Evolutionary conservation across 1,284 basidiomycete species (phyloP), one percentile per base, ranked within the genome.

Genomic region (Puccinia sorghi): DNA sequence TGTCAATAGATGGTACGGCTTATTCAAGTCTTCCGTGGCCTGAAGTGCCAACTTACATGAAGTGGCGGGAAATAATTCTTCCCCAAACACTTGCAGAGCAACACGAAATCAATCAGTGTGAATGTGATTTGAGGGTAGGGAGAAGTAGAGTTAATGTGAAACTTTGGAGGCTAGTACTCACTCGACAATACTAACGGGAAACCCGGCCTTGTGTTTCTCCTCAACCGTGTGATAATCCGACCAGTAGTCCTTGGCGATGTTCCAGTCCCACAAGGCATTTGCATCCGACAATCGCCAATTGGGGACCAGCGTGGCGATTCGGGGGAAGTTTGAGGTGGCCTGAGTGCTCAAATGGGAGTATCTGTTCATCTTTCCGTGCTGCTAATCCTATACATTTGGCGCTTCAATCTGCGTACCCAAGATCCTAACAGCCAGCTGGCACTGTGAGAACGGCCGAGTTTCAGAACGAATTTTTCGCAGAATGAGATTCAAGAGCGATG

Each of bases 241-340:
- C 25, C 25, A 57, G 48, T 79, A 79, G 56, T 63, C 41, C n/a
- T 72, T 79, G 22, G 46, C 69, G 22, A 71, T 54, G 32, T 79
- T 63, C 76, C 76, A 79, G 72, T 79, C 76, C 69, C 56, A 71
- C 17, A 79, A 54, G 12, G 54, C 41, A 37, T 79, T 71, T 6
- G 61, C 67, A 6, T 79, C 69, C 9, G 67, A 71, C 15, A 79
- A 37, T 22, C 50, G 37, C 76, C 76, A 79, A 15, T 1, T 57
- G 8, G 67, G 67, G 39, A 50, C 32, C 12, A 79, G n/a, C 25
- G 69, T 50, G 13, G 43, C 37, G 48, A 79, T 46, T 63, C 32
- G 37, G 20, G 69, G 76, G 69, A 71, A 79, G 48, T 72, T 72
- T 5, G 76, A 70, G n/a, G 76, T 71, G 15, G 76, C 67, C 67